phyloP scores from a whole-genome alignment of 805 yeast species.

The Starmerella ratchasimensis region DNA sequence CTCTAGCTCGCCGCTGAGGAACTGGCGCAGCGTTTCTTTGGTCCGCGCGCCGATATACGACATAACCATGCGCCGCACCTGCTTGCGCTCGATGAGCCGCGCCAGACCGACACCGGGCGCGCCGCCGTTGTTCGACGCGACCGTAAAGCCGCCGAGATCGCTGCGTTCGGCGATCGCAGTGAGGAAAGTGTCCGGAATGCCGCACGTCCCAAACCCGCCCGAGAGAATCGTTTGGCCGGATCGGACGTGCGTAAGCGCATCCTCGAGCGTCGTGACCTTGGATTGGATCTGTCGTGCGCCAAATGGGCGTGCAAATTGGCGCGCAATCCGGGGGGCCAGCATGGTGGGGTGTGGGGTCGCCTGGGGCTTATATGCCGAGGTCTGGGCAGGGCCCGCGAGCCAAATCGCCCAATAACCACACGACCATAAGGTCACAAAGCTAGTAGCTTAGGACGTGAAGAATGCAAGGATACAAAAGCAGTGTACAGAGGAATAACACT shows the following conservation, averaged over 20 bases:
- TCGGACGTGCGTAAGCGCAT: conserved; percentile 18
- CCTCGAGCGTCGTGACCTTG: conserved; percentile 16
- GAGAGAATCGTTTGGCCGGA: conserved; percentile 29
- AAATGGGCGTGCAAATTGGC: too few relatives aligned
- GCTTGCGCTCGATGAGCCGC: conserved; percentile 31
- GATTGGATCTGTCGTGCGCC: too few relatives aligned
- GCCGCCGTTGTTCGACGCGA: conserved; percentile 39
- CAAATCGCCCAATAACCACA: too few relatives aligned
- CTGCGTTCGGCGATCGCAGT: conserved; percentile 28
- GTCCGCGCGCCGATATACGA: conserved; percentile 36
- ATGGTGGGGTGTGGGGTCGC: too few relatives aligned
- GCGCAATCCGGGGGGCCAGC: too few relatives aligned
- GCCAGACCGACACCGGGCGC: conserved; percentile 34
- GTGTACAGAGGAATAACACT: too few relatives aligned
- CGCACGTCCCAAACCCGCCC: conserved; percentile 40
- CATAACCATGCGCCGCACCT: conserved; percentile 33
- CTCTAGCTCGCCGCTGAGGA: conserved; percentile 33
- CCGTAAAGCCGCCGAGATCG: conserved; percentile 30
- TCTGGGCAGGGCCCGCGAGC: too few relatives aligned
- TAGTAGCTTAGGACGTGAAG: too few relatives aligned
- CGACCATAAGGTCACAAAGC: too few relatives aligned
- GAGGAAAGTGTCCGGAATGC: conserved; percentile 35
- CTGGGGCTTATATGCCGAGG: too few relatives aligned
- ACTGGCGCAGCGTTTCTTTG: conserved; percentile 31
- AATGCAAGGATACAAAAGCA: too few relatives aligned